Conservation (phyloP, 768 basidiomycete genomes). For the Clitopilus hobsonii region DNA sequence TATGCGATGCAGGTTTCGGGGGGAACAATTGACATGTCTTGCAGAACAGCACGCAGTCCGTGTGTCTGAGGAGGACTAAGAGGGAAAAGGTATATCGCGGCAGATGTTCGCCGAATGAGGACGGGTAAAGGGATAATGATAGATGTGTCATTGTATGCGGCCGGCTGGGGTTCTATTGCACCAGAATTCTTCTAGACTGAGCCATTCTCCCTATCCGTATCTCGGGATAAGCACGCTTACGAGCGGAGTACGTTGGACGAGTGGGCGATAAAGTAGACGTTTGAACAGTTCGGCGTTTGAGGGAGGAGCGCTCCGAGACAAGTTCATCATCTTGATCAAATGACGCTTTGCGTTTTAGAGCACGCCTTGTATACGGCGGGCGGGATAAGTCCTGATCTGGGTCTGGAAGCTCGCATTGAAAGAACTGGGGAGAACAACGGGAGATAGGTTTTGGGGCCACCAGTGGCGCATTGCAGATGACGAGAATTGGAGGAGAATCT, state of each 20-base stretch:
- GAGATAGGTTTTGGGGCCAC: constrained; percentile 66
- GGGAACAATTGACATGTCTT: background rate
- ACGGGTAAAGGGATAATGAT: background rate
- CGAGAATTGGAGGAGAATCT: constrained; percentile 30
- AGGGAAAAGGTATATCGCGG: constrained; percentile 1
- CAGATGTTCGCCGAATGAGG: background rate
- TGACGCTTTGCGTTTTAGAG: constrained; percentile 48
- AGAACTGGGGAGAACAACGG: constrained; percentile 64
- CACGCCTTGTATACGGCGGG: constrained; percentile 50
- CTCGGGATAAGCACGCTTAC: background rate
- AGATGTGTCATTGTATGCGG: no score
- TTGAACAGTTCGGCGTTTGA: constrained; percentile 5
- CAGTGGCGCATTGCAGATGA: constrained; percentile 65
- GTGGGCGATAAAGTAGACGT: constrained; percentile 1
- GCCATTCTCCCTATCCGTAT: background rate
- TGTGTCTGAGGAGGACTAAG: background rate
- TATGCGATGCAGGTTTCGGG: background rate
- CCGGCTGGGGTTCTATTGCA: background rate
- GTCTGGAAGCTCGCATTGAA: constrained; percentile 64
- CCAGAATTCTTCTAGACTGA: background rate
- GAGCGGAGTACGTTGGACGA: background rate
- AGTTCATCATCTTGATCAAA: constrained; percentile 13
- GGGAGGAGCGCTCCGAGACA: constrained; percentile 13
- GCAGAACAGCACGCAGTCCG: background rate
- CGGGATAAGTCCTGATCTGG: constrained; percentile 66